Base-by-base conservation (phyloP, 805 yeast species). In the Torulaspora gathmanii region DNA sequence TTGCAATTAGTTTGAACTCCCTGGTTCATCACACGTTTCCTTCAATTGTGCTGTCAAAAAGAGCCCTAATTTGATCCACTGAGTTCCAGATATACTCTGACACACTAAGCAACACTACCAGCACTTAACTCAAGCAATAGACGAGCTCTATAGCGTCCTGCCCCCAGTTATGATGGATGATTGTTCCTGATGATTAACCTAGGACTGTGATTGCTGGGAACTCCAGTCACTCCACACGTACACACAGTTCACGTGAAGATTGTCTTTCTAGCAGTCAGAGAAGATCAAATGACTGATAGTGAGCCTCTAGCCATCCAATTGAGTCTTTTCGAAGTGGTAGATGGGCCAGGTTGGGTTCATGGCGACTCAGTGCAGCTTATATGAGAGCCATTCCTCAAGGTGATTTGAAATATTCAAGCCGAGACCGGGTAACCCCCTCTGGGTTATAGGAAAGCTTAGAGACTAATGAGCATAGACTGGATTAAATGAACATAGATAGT, bases 1-100 rank as follows among this genome's bases (percentile, higher is more conserved):
- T 39, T 34, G 23, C 27, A 22, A 19, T 17, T 38, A 23, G 40
- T 31, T 26, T 37, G 26, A 19, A 13, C 26, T 39, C 38, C 35
- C 30, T 25, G 36, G 31, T 33, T 40, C 43, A 44, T 39, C 20
- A 37, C 39, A 34, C 35, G 12, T 22, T 26, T 13, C 33, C 22
- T 34, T 22, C 19, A 30, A 35, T 34, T 30, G 27, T 17, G 16
- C n/a, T 22, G 11, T 29, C 37, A 31, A 8, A 38, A 25, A 9
- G 12, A 11, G 5, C 13, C 31, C 19, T 19, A 17, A 26, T 17
- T 31, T 19, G 17, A 13, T 29, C 25, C 9, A n/a, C 27, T 38
- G 27, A 17, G 16, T 5, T 13, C 22, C 26, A 30, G 7, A 17
- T 28, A 19, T 5, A 13, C 10, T 19, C 33, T 8, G 26, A 13